Conservation (phyloP, 257 asterid species). For the Jaltomata sinuosa region DNA sequence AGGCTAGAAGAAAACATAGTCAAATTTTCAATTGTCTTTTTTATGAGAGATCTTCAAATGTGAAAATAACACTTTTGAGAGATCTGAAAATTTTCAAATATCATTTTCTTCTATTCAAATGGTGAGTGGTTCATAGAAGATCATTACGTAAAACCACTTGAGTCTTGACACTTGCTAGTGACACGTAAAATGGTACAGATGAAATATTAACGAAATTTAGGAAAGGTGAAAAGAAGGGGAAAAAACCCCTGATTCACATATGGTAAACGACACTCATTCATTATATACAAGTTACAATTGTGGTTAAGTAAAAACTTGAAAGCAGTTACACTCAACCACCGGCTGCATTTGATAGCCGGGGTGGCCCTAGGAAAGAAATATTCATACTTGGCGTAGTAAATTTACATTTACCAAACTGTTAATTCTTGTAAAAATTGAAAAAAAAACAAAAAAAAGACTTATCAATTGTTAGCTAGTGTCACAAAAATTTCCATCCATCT, state of each 20-base stretch:
- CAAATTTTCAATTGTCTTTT: not conserved
- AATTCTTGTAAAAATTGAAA: not conserved
- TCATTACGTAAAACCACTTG: not conserved
- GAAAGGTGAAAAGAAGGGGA: not conserved
- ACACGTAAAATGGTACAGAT: not conserved
- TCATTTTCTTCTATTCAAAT: not conserved
- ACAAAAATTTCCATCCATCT: conserved; percentile 38
- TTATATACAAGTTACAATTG: conserved; percentile 38
- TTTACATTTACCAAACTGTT: conserved; percentile 9
- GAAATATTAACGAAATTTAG: not conserved
- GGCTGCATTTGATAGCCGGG: conserved; percentile 29
- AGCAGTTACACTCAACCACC: conserved; percentile 31
- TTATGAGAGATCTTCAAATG: not conserved
- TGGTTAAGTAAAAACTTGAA: conserved; percentile 10
- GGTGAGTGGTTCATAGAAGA: too few species aligned
- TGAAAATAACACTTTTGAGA: too few species aligned
- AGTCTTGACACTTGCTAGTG: not conserved
- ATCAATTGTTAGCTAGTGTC: conserved; percentile 13
- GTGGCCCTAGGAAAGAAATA: not conserved
- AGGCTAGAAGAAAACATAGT: not conserved
- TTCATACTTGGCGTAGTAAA: conserved; percentile 12
- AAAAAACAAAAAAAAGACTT: not conserved
- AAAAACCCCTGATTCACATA: conserved; percentile 1
- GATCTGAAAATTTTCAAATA: not conserved
- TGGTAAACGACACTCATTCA: not conserved